Base-by-base conservation (phyloP, 2,329 filamentous ascomycete species). In the Fusarium falciforme region DNA sequence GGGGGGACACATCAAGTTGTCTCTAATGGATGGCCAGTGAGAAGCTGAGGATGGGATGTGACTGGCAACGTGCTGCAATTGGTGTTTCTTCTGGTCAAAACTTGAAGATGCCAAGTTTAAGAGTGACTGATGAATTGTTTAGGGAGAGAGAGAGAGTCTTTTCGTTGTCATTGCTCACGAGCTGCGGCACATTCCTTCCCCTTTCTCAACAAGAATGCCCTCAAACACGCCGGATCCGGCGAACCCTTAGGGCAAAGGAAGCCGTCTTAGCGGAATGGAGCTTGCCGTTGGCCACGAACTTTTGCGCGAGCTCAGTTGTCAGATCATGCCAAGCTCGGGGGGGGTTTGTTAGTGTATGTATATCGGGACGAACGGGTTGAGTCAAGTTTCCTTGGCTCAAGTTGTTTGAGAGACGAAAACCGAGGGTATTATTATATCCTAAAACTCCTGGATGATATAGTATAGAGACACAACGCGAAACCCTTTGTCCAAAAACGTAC, bases 141-240 rank as follows among this genome's bases (percentile, higher is more conserved):
- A 22, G 36, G 25, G 54, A 38, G 33, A 38, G 49, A 38, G 49
- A 70, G 33, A 44, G 49, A 70, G 57, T 42, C 58, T 67, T 58
- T 55, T 60, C 61, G 58, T 60, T 33, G 58, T 16, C 25, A 59
- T 22, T 5, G 29, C 58, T 61, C 62, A 47, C 62, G 62, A 67
- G 44, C 62, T 71, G 47, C 55, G 38, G 64, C 64, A 71, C 63
- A 67, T 68, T 74, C 71, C 71, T 64, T 68, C 67, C 59, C 38
- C n/a, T 25, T 17, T 10, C 14, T 59, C 27, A n/a, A 47, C 22
- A 40, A 42, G 57, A 42, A 27, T 60, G 17, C 22, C 22, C 38
- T 40, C 35, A 47, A 6, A 14, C 36, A 35, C 14, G 29, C 62
- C 58, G 40, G 36, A 49, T 49, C 59, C 59, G 29, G 38, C 12